Percentiles rank a stretch among this genome's conserved stretches.
These are phyloP conservation scores for Phytophthora uliginosa DNA, from an alignment of 352 stramenopile species.

Conservation along the genomic window DNA sequence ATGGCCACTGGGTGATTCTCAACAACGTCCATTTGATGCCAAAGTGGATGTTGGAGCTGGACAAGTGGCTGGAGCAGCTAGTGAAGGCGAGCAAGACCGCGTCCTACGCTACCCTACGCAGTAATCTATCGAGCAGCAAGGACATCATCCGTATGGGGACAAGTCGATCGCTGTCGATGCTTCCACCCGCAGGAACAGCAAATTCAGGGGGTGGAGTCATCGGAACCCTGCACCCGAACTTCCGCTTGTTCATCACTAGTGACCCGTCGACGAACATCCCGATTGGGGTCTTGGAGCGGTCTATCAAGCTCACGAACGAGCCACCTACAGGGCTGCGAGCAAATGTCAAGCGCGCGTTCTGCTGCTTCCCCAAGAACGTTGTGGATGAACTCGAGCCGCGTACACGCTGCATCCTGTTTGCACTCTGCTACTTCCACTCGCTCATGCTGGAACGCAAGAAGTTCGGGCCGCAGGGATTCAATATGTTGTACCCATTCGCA, in stretches of 20 bases:
- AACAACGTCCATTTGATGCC: constrained; percentile 97
- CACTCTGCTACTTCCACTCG: constrained; percentile 94
- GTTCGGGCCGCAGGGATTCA: constrained; percentile 92
- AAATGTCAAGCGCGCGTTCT: constrained; percentile 91
- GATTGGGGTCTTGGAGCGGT: constrained; percentile 90
- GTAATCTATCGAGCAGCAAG: constrained; percentile 34
- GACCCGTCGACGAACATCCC: constrained; percentile 89
- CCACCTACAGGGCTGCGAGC: constrained; percentile 88
- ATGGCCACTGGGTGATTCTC: constrained; percentile 96
- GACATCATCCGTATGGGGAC: constrained; percentile 31
- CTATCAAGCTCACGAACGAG: constrained; percentile 93
- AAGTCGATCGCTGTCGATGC: constrained; percentile 30
- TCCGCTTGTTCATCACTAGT: constrained; percentile 92
- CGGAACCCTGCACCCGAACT: constrained; percentile 73
- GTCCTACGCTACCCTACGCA: constrained; percentile 46
- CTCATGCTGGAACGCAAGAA: constrained; percentile 95
- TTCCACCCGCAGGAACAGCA: constrained; percentile 1
- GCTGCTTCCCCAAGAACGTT: constrained; percentile 73
- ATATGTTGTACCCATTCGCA: constrained; percentile 93
- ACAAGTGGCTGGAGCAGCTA: constrained; percentile 93
- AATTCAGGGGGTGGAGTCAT: constrained; percentile 13
- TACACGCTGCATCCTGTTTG: constrained; percentile 92
- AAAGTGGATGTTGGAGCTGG: constrained; percentile 93
- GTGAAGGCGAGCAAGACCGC: constrained; percentile 65
- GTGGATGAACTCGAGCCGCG: constrained; percentile 89